phyloP scores from a whole-genome alignment of 2,329 filamentous ascomycete genomes.

The Colletotrichum orchidophilum region DNA sequence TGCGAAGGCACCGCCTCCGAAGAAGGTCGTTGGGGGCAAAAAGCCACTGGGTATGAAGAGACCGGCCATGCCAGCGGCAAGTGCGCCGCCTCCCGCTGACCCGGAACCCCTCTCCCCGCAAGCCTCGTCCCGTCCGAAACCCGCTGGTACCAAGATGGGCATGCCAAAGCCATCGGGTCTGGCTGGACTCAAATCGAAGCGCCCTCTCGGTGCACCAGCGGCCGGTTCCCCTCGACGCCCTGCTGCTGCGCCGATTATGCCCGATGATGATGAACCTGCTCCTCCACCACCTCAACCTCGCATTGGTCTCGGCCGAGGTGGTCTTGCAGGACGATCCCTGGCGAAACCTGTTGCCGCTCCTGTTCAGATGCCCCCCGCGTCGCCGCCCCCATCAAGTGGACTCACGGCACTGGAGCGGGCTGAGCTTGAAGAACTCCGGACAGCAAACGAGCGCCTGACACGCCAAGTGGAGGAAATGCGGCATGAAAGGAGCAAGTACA shows the following conservation, averaged over 20 bases:
- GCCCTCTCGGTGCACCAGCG: conserved; percentile 52
- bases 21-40: conserved; percentile 57
- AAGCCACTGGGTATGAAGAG: conserved; percentile 56
- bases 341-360: conserved; percentile 73
- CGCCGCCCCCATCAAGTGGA: conserved; percentile 69
- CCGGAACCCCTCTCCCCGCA: conserved; percentile 66
- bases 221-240: conserved; percentile 60
- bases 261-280: conserved; percentile 68
- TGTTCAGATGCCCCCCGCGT: conserved; percentile 57
- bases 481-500: conserved; percentile 81
- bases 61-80: conserved; percentile 43
- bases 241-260: conserved; percentile 58
- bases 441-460: conserved; percentile 81
- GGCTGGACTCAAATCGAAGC: conserved; percentile 69
- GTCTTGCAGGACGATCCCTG: conserved; percentile 86
- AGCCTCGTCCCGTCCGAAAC: conserved; percentile 61
- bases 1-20: conserved; percentile 58
- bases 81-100: conserved; percentile 49
- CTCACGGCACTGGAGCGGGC: conserved; percentile 84
- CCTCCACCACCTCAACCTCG: conserved; percentile 68
- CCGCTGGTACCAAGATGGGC: conserved; percentile 61
- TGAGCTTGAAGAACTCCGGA: conserved; percentile 89
- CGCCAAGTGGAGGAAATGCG: conserved; percentile 83
- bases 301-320: conserved; percentile 76
- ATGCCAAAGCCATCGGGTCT: conserved; percentile 62